Percentiles rank a stretch among this genome's conserved stretches.
phyloP scores from a whole-genome alignment of 768 basidiomycete genomes.

The Termitomyces sp. region DNA sequence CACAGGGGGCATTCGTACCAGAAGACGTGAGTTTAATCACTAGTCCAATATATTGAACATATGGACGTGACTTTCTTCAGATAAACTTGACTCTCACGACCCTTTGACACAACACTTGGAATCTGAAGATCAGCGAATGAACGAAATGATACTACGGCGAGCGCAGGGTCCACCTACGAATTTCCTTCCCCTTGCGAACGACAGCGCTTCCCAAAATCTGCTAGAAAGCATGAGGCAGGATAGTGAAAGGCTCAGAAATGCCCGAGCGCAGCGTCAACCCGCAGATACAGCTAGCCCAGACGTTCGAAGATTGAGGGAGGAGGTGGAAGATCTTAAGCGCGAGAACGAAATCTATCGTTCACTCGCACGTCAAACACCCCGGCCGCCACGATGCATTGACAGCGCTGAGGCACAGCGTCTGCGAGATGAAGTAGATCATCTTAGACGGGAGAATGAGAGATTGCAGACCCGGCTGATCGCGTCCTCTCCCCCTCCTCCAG shows the following conservation, averaged over 20 bases:
- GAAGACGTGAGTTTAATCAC: background rate
- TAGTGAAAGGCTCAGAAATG: slow-evolving; percentile 4
- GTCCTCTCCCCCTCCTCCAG: background rate
- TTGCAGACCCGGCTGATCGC: background rate
- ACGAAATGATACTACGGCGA: background rate
- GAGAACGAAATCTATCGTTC: slow-evolving; percentile 10
- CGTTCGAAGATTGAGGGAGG: slow-evolving; percentile 1
- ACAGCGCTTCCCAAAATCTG: slow-evolving; percentile 4
- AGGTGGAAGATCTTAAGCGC: slow-evolving; percentile 7
- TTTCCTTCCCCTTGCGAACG: background rate
- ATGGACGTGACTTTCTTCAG: background rate
- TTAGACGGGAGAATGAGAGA: slow-evolving; percentile 1
- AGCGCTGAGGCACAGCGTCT: background rate
- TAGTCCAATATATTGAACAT: background rate
- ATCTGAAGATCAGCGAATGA: background rate
- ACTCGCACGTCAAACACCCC: background rate
- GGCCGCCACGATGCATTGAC: background rate
- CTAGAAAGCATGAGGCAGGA: slow-evolving; percentile 8
- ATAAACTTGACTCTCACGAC: background rate
- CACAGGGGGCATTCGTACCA: background rate
- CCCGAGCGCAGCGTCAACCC: background rate
- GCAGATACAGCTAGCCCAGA: background rate
- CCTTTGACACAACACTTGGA: background rate
- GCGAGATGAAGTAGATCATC: background rate
- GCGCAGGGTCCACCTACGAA: background rate